Conservation (phyloP, 108 stramenopile species). For the Asterionellopsis glacialis region DNA sequence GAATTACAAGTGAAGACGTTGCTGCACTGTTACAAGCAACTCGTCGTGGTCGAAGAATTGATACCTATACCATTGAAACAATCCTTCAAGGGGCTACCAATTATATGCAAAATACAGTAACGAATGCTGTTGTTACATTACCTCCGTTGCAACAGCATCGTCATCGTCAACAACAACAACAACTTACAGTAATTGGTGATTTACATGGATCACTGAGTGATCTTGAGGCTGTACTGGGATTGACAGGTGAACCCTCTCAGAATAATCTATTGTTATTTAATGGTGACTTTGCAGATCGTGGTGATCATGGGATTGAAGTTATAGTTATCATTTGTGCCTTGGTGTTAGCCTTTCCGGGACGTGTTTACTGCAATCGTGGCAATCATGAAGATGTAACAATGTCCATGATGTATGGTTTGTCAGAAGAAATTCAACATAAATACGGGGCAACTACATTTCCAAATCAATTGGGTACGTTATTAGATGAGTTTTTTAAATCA, state of each 20-base stretch:
- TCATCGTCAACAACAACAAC: constrained; percentile 3
- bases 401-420: constrained; percentile 30
- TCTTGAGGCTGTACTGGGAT: constrained; percentile 18
- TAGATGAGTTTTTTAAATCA: constrained; percentile 14
- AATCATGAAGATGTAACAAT: constrained; percentile 41
- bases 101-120: too few relatives aligned
- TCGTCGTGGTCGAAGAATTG: constrained; percentile 8
- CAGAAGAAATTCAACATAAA: constrained; percentile 22
- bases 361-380: constrained; percentile 28
- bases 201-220: constrained; percentile 36
- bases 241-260: constrained; percentile 12
- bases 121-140: too few relatives aligned
- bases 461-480: not conserved
- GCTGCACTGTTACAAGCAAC: constrained; percentile 3
- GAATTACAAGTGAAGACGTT: constrained; percentile 5
- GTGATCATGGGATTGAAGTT: constrained; percentile 32
- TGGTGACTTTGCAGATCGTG: constrained; percentile 43
- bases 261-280: constrained; percentile 30
- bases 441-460: constrained; percentile 11
- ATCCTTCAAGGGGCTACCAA: not conserved
- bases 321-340: constrained; percentile 23
- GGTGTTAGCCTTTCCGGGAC: constrained; percentile 20
- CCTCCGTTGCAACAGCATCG: too few relatives aligned
- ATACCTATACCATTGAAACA: constrained; percentile 1
- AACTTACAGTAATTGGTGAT: constrained; percentile 34